Percentiles rank a stretch among this genome's conserved stretches.
Evolutionary conservation across 2,329 filamentous ascomycete species (phyloP).

Genomic region (Calcarisporium arbuscula): DNA sequence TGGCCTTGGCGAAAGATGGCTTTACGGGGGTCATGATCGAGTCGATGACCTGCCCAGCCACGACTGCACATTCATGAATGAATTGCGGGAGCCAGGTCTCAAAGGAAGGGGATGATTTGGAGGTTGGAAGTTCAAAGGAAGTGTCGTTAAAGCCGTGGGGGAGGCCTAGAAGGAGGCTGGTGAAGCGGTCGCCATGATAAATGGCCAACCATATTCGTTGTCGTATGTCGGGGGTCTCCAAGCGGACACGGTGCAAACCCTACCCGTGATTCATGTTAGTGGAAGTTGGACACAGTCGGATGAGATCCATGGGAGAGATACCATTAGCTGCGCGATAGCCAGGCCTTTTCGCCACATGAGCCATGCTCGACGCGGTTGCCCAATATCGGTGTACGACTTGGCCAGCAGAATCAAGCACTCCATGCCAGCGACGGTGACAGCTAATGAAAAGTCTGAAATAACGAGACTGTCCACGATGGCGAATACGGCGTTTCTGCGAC

Average conservation of each 20-base stretch:
- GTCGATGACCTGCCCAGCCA: slow-evolving; percentile 36
- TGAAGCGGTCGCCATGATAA: slow-evolving; percentile 31
- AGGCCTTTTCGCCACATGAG: slow-evolving; percentile 32
- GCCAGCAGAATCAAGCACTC: slow-evolving; percentile 35
- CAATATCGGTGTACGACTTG: slow-evolving; percentile 36
- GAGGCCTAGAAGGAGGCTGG: slow-evolving; percentile 37
- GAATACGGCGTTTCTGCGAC: slow-evolving; percentile 19
- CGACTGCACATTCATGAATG: slow-evolving; percentile 20
- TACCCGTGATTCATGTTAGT: slow-evolving; percentile 1
- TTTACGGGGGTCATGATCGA: slow-evolving; percentile 26
- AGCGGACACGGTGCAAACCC: slow-evolving; percentile 5
- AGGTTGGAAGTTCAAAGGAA: slow-evolving; percentile 5
- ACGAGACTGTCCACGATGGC: slow-evolving; percentile 32
- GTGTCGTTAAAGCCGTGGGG: slow-evolving; percentile 16
- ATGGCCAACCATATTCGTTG: slow-evolving; percentile 16
- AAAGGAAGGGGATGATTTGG: slow-evolving; percentile 10
- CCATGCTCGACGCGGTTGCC: slow-evolving; percentile 36
- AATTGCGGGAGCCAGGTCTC: slow-evolving; percentile 9
- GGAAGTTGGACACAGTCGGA: neutral
- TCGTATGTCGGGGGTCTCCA: no score
- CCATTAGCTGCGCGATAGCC: slow-evolving; percentile 35
- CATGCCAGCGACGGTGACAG: slow-evolving; percentile 33
- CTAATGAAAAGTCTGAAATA: slow-evolving; percentile 32
- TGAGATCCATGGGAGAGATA: slow-evolving; percentile 12
- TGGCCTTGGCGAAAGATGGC: slow-evolving; percentile 25